Conservation (phyloP, 2,329 filamentous ascomycete species). For the Trichoderma harzianum region DNA sequence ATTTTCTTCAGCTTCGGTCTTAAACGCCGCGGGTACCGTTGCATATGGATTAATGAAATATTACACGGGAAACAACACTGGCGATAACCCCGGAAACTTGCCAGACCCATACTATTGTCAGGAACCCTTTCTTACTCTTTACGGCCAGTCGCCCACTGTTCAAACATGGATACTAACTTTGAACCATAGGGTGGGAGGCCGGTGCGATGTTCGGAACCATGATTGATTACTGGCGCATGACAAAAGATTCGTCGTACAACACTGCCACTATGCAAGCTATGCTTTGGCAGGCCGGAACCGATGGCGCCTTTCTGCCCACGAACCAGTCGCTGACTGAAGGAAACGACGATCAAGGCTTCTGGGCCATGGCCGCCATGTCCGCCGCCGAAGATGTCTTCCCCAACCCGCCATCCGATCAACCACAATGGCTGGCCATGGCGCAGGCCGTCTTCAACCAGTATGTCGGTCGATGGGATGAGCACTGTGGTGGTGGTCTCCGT, state of each 20-base stretch:
- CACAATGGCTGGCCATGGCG: constrained; percentile 72
- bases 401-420: constrained; percentile 58
- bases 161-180: constrained; percentile 19
- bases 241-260: constrained; percentile 64
- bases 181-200: constrained; percentile 61
- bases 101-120: constrained; percentile 63
- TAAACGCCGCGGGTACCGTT: constrained; percentile 45
- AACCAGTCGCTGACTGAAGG: constrained; percentile 61
- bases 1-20: constrained; percentile 46
- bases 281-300: constrained; percentile 57
- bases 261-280: constrained; percentile 56
- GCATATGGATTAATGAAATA: constrained; percentile 47
- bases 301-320: constrained; percentile 62
- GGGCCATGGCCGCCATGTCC: constrained; percentile 77
- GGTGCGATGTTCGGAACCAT: constrained; percentile 68
- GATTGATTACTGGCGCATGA: constrained; percentile 70
- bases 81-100: constrained; percentile 55
- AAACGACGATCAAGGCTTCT: constrained; percentile 79
- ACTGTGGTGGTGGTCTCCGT: constrained; percentile 70
- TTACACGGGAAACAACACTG: constrained; percentile 57
- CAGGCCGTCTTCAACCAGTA: constrained; percentile 81
- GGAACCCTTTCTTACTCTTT: constrained; percentile 23
- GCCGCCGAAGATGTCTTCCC: constrained; percentile 76
- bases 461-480: constrained; percentile 63
- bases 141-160: constrained; percentile 28